Evolutionary conservation across 371 early-diverging fungal species (phyloP).

Genomic region (Lichtheimia hyalospora): DNA sequence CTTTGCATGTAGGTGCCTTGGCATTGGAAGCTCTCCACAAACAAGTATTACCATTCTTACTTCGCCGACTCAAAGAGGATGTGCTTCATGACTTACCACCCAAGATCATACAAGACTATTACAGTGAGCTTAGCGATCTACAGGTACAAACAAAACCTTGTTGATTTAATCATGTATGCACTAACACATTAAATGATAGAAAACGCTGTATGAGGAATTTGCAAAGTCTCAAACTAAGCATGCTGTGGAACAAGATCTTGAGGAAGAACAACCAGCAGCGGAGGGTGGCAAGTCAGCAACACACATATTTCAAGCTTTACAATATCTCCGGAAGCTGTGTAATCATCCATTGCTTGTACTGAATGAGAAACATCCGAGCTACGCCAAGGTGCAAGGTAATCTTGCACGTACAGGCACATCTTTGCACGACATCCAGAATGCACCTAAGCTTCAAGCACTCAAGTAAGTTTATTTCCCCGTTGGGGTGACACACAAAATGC

Average conservation of each 20-base stretch:
- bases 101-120: constrained; percentile 99
- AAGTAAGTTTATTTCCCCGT: constrained; percentile 41
- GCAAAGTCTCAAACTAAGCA: constrained; percentile 63
- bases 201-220: constrained; percentile 90
- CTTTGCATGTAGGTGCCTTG: constrained; percentile 60
- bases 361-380: constrained; percentile 85
- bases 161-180: no score
- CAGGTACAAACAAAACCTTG: constrained; percentile 36
- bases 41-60: constrained; percentile 96
- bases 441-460: constrained; percentile 92
- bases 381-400: constrained; percentile 60
- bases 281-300: constrained; percentile 51
- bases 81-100: constrained; percentile 99
- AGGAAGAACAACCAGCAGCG: constrained; percentile 11
- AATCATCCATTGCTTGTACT: constrained; percentile 94
- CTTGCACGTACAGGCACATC: constrained; percentile 60
- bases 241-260: constrained; percentile 51
- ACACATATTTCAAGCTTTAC: constrained; percentile 96
- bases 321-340: constrained; percentile 94
- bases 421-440: constrained; percentile 84
- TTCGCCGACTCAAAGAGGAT: constrained; percentile 98
- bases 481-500: no score
- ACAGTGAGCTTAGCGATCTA: constrained; percentile 92
- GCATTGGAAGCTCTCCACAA: constrained; percentile 94
- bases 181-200: constrained; percentile 37